phyloP scores from a whole-genome alignment of 345 rosid genomes.

The Melaleuca alternifolia region DNA sequence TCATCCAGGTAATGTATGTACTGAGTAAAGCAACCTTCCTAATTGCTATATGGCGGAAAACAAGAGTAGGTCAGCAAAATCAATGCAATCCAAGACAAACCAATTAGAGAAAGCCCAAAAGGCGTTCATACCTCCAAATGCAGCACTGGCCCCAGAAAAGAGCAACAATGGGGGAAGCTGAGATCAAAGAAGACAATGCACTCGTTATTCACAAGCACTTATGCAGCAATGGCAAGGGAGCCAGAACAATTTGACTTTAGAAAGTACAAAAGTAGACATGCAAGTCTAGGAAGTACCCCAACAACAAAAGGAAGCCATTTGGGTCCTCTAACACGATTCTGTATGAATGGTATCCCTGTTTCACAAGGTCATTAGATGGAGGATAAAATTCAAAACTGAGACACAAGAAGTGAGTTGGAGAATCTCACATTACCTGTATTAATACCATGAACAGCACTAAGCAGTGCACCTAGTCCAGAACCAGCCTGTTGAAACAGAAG shows the following conservation, averaged over 20 bases:
- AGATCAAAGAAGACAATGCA: slow-evolving; percentile 2
- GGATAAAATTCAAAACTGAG: not conserved
- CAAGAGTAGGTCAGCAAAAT: not conserved
- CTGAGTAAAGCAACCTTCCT: not conserved
- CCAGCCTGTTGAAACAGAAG: slow-evolving; percentile 50
- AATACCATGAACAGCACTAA: slow-evolving; percentile 75
- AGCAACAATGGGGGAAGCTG: slow-evolving; percentile 73
- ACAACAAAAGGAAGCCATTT: slow-evolving; percentile 76
- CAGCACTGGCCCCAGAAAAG: slow-evolving; percentile 73
- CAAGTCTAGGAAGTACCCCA: slow-evolving; percentile 34
- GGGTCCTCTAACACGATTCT: slow-evolving; percentile 65
- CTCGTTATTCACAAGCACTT: not conserved
- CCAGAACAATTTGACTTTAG: not conserved
- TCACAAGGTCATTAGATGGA: not conserved
- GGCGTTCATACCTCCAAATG: slow-evolving; percentile 67
- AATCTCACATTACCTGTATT: slow-evolving; percentile 45
- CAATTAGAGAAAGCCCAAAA: not conserved
- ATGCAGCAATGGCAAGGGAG: not conserved
- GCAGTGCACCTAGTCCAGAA: slow-evolving; percentile 81
- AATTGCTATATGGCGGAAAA: not conserved
- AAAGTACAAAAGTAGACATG: not conserved
- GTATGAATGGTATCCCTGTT: slow-evolving; percentile 73
- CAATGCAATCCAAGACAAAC: not conserved
- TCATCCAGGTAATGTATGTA: not conserved
- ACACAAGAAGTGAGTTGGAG: not conserved